These are phyloP conservation scores for Golubevia pallescens DNA, from an alignment of 1,284 basidiomycete species.

Conservation along the genomic window DNA sequence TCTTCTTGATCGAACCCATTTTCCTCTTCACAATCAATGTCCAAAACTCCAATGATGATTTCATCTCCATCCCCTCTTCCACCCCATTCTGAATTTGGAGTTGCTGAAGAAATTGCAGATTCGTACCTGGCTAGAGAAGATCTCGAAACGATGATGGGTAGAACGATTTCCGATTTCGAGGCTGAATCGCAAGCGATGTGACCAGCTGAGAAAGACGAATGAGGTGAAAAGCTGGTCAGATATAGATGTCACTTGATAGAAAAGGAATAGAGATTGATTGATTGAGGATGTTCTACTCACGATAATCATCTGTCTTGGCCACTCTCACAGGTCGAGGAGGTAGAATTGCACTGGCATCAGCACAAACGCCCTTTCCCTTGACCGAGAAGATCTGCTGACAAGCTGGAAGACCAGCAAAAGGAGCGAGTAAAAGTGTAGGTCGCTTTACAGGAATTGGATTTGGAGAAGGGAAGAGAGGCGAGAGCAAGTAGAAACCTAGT, in stretches of 20 bases:
- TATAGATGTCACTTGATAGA: neutral
- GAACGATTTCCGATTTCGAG: constrained; percentile 51
- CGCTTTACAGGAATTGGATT: constrained; percentile 6
- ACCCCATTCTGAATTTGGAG: constrained; percentile 27
- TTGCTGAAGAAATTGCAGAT: constrained; percentile 1
- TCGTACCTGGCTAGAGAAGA: constrained; percentile 18
- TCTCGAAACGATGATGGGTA: constrained; percentile 44
- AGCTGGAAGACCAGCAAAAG: constrained; percentile 59
- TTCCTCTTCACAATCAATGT: constrained; percentile 56
- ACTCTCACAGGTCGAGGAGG: constrained; percentile 47
- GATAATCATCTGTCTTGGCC: constrained; percentile 47
- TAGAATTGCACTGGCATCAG: constrained; percentile 45
- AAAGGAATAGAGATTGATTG: neutral
- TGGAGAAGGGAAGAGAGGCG: constrained; percentile 44
- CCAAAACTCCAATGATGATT: constrained; percentile 57
- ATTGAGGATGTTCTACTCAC: no score
- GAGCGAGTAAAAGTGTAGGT: constrained; percentile 51
- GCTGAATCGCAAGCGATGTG: constrained; percentile 62
- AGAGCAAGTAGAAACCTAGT: constrained; percentile 62
- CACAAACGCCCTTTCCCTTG: constrained; percentile 56
- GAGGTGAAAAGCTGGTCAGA: constrained; percentile 3
- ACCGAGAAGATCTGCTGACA: constrained; percentile 51
- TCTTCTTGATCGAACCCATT: constrained; percentile 58
- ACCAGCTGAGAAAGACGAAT: constrained; percentile 23
- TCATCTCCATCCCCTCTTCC: constrained; percentile 41